Evolutionary conservation across 495 filamentous ascomycete species (phyloP).

Genomic region (Penicillium salamii): DNA sequence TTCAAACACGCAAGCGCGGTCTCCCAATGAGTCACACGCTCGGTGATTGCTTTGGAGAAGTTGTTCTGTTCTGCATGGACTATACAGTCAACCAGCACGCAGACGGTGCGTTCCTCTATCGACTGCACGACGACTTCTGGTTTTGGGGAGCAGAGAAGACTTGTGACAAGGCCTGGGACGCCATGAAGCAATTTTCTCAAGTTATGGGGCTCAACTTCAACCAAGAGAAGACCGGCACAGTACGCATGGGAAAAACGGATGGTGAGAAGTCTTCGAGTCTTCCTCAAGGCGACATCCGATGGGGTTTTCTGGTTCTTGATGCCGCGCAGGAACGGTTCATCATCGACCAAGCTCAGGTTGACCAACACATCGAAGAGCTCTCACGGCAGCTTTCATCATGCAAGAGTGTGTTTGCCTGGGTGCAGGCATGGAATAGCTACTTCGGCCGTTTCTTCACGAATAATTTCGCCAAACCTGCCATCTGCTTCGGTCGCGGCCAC

Average conservation of each 20-base stretch:
- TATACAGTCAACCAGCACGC: constrained; percentile 61
- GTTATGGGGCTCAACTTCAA: constrained; percentile 59
- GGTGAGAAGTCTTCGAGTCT: constrained; percentile 9
- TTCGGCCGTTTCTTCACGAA: constrained; percentile 61
- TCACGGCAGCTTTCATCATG: constrained; percentile 55
- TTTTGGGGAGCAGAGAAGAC: constrained; percentile 57
- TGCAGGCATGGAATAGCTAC: constrained; percentile 65
- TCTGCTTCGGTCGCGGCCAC: constrained; percentile 62
- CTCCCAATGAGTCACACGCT: constrained; percentile 59
- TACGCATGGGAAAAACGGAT: constrained; percentile 27
- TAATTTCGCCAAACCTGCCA: constrained; percentile 63
- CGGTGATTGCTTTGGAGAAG: constrained; percentile 58
- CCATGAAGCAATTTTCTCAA: constrained; percentile 52
- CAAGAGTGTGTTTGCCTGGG: constrained; percentile 59
- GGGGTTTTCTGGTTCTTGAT: constrained; percentile 64
- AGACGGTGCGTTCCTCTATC: constrained; percentile 51
- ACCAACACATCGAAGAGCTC: constrained; percentile 60
- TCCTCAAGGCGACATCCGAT: constrained; percentile 59
- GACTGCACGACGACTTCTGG: constrained; percentile 69
- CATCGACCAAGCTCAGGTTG: constrained; percentile 61
- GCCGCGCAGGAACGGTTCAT: constrained; percentile 52
- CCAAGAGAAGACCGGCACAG: constrained; percentile 56
- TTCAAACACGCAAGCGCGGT: constrained; percentile 51
- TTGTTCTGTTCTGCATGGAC: constrained; percentile 63
- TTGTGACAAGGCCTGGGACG: constrained; percentile 56